Base-by-base conservation (phyloP, 2,329 filamentous ascomycete genomes). In the Sporothrix phasma region DNA sequence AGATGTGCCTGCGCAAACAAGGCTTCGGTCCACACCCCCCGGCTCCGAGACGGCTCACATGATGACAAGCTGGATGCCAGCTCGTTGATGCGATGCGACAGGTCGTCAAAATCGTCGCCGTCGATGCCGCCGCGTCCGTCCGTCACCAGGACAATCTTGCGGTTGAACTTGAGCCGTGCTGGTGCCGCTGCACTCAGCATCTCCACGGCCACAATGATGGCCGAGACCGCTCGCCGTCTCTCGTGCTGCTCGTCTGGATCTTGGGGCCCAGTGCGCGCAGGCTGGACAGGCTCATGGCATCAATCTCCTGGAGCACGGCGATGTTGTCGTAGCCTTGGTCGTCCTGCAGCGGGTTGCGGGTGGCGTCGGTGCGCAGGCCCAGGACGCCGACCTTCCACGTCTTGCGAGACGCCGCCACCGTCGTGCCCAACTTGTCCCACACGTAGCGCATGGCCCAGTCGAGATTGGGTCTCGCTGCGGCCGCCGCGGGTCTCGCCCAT, bases 371-470 rank as follows among this genome's bases (percentile, higher is more conserved):
- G 65, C 90, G 84, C 64, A 97, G 79, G 0, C 89, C 94, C 65
- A 99, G 76, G 2, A 97, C 88, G n/a, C 91, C 89, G 53, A 91
- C 78, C 24, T 82, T 83, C 71, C 85, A 84, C 0, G 88, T 92
- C 73, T 92, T 93, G 59, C 90, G 84, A 31, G 84, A 87, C 34
- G 74, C 74, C 53, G 81, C 76, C 75, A 91, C 88, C 3, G 87
- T 90, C 7, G 84, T 84, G 5, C 87, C 88, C 69, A 95, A 89
- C 73, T 90, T 94, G 79, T 97, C 93, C 92, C 93, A 99, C 59
- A 97, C 84, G 76, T 96, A 99, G 67, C 85, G 85, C 85, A 97
- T 87, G 56, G 86, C 84, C 85, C 88, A 99, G 66, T 97, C 90
- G 19, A 99, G 83, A 73, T 97, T 89, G 3, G 88, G 88, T n/a